Evolutionary conservation across 2,329 filamentous ascomycete species (phyloP), one percentile per base, ranked within the genome.

Genomic region (Kalaharituber pfeilii): DNA sequence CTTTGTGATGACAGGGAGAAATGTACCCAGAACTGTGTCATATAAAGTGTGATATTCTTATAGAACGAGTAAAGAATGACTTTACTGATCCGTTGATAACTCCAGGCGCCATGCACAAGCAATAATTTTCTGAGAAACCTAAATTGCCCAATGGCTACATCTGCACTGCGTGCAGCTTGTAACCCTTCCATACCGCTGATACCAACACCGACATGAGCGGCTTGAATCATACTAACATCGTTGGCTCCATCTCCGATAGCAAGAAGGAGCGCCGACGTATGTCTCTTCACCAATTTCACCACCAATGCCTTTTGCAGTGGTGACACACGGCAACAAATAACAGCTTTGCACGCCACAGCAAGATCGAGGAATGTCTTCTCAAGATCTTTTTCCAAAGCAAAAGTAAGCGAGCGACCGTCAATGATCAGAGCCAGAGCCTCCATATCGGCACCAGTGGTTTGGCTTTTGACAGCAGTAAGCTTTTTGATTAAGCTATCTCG

Each of bases 191-290:
- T 78, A 69, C 91, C 91, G 65, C 87, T 94, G 68, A 98, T 98
- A 69, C 91, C 91, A 45, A 98, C 86, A 60, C 91, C 91, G 60
- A 98, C 94, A 67, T 98, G 91, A 11, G 91, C 91, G 9, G 91
- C 91, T 72, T 98, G 91, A 53, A 98, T 98, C 91, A 98, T 98
- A 18, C 89, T 95, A n/a, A 98, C 91, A 65, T 98, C 91, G 70
- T 98, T 98, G 49, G 91, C 91, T 60, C 91, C 91, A 65, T 98
- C 91, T 62, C 91, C 91, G 67, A 98, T 95, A 51, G 91, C 91
- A 51, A 98, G 79, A 52, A 95, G 79, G 62, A 98, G 87, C 11
- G 86, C 80, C 66, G 95, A 85, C 62, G 91, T 78, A 67, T 94
- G 86, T 62, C 87, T 86, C 71, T 96, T 98, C 66, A 98, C 91